Evolutionary conservation across 2,329 filamentous ascomycete species (phyloP).

Genomic region (Fusarium burgessii): DNA sequence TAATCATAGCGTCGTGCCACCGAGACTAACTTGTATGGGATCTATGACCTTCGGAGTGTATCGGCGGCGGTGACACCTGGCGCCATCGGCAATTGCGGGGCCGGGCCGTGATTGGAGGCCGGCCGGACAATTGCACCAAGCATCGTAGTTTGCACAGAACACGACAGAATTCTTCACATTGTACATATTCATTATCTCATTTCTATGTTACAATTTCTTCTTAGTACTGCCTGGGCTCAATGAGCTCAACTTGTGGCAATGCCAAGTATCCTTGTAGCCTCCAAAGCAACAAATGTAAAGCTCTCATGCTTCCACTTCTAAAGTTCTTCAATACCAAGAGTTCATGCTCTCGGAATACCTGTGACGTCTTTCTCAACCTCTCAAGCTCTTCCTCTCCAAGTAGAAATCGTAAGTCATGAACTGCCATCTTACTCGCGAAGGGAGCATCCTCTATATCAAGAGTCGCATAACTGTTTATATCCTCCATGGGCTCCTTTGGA

Average conservation of each 20-base stretch:
- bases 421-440: conserved; percentile 56
- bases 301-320: conserved; percentile 54
- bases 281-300: conserved; percentile 66
- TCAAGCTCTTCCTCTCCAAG: conserved; percentile 61
- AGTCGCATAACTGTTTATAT: conserved; percentile 58
- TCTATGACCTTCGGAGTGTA: not conserved
- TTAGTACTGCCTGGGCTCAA: not conserved
- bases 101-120: conserved; percentile 11
- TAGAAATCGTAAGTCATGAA: conserved; percentile 65
- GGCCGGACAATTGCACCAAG: not conserved
- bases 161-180: not conserved
- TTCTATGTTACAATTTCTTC: conserved; percentile 2
- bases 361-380: conserved; percentile 53
- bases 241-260: conserved; percentile 6
- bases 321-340: conserved; percentile 58
- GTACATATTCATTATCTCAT: not conserved
- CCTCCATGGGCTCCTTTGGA: conserved; percentile 35
- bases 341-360: conserved; percentile 52
- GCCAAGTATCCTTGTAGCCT: conserved; percentile 67
- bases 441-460: conserved; percentile 54
- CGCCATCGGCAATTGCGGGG: conserved; percentile 20
- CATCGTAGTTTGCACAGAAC: not conserved
- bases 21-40: not conserved
- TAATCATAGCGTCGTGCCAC: not conserved
- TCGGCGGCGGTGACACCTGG: conserved; percentile 21